phyloP scores from a whole-genome alignment of 2,329 filamentous ascomycete genomes.

The Sphaceloma murrayae region DNA sequence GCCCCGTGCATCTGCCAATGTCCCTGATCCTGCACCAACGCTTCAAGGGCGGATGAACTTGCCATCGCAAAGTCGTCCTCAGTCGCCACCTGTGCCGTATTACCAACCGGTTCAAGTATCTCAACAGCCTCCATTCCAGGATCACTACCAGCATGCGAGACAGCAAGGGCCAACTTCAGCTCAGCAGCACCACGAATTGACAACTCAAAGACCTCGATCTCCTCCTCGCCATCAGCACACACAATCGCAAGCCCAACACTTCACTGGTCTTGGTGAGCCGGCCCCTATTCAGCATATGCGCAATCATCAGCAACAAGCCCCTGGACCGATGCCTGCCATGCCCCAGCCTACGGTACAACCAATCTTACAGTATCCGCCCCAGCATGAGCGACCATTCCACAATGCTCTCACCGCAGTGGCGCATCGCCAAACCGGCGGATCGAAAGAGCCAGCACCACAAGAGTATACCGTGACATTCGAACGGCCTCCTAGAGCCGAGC shows the following conservation, averaged over 20 bases:
- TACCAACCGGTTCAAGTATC: background rate
- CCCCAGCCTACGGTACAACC: background rate
- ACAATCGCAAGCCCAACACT: constrained; percentile 1
- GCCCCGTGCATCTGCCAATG: no score
- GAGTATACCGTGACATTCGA: constrained; percentile 13
- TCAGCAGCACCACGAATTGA: background rate
- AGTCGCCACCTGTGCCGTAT: constrained; percentile 5
- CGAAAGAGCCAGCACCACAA: constrained; percentile 1
- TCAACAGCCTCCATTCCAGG: background rate
- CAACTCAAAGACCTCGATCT: background rate
- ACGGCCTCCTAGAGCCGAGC: constrained; percentile 2
- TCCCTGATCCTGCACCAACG: no score
- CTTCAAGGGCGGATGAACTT: background rate
- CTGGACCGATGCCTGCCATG: background rate
- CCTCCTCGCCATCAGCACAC: background rate
- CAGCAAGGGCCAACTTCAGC: background rate
- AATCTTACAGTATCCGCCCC: constrained; percentile 2
- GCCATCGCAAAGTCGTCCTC: constrained; percentile 3
- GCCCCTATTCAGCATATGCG: background rate
- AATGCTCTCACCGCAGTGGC: constrained; percentile 8
- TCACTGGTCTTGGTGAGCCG: no score
- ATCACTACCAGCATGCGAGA: background rate
- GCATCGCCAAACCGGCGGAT: constrained; percentile 6
- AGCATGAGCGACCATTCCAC: background rate
- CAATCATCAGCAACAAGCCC: background rate